Base-by-base conservation (phyloP, 2,329 filamentous ascomycete species). In the Aphanocladium album region DNA sequence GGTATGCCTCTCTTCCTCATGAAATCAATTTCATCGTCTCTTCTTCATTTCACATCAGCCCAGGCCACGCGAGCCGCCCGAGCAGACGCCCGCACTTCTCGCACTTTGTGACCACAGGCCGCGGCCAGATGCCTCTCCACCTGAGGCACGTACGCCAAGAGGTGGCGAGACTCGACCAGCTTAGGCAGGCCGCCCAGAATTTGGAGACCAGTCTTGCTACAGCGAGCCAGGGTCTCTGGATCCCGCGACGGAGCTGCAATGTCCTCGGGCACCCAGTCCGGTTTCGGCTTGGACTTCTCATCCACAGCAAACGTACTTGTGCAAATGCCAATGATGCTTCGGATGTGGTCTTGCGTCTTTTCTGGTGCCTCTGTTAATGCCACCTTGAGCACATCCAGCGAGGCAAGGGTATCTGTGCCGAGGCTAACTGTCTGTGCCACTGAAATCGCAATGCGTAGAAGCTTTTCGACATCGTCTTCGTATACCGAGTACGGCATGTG, bases 41-140 rank as follows among this genome's bases (percentile, higher is more conserved):
- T 2, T 30, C 30, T 30, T 68, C 61, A 71, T 57, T 71, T 74
- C 56, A 76, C 62, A 35, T 73, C 70, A n/a, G 71, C 72, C 83
- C 83, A 86, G 7, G 76, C 77, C 55, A 72, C 73, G 58, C 81
- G 76, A 4, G 82, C 81, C 61, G 70, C 65, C 57, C 82, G 74
- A 19, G 83, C 83, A 51, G 73, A 74, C 60, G 74, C 78, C 51
- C 83, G 75, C 49, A 85, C 75, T 62, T 82, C 81, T 49, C 83
- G 74, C 9, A 83, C 79, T 6, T 73, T 69, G 64, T 85, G 82
- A 1, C 83, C 83, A 54, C 82, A 83, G 1, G 82, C 81, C 9
- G 73, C 65, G 1, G 78, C 77, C 62, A 86, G 66, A 56, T 81
- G 76, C 4, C 79, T 73, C 62, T 78, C 73, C 47, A 83, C 74